Evolutionary conservation across 2,329 filamentous ascomycete species (phyloP).

Genomic region (Exophiala oligosperma): DNA sequence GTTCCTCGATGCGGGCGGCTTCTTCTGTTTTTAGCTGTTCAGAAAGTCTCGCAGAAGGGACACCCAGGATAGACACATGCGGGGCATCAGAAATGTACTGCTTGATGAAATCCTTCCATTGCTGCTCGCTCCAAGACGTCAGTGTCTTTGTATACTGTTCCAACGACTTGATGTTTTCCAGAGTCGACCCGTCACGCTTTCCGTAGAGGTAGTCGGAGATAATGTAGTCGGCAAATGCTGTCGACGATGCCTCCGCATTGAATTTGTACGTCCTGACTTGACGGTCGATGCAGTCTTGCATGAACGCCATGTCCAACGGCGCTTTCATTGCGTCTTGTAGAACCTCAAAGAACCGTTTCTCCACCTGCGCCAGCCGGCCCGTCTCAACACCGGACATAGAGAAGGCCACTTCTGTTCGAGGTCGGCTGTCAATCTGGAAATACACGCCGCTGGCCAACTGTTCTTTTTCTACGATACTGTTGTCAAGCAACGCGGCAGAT

Average conservation of each 20-base stretch:
- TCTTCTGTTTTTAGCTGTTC: slow-evolving; percentile 81
- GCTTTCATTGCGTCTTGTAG: slow-evolving; percentile 77
- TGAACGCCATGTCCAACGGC: slow-evolving; percentile 84
- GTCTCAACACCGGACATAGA: slow-evolving; percentile 84
- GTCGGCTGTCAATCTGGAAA: slow-evolving; percentile 75
- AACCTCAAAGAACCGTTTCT: slow-evolving; percentile 81
- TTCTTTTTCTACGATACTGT: slow-evolving; percentile 88
- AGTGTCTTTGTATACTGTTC: slow-evolving; percentile 62
- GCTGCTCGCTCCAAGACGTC: slow-evolving; percentile 74
- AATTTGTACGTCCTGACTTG: slow-evolving; percentile 81
- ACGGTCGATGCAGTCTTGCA: slow-evolving; percentile 81
- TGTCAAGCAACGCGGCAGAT: slow-evolving; percentile 88
- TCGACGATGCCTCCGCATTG: slow-evolving; percentile 75
- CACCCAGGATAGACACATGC: slow-evolving; percentile 84
- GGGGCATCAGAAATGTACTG: slow-evolving; percentile 83
- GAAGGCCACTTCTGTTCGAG: slow-evolving; percentile 81
- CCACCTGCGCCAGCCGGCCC: slow-evolving; percentile 77
- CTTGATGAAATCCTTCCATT: slow-evolving; percentile 81
- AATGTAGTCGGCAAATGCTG: slow-evolving; percentile 79
- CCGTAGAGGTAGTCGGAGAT: slow-evolving; percentile 94
- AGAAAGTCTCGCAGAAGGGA: slow-evolving; percentile 77
- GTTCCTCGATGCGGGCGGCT: slow-evolving; percentile 71
- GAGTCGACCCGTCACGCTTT: slow-evolving; percentile 74
- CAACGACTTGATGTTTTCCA: slow-evolving; percentile 58
- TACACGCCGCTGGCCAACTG: slow-evolving; percentile 84